Base-by-base conservation (phyloP, 768 basidiomycete genomes). In the Tulasnella calospora region DNA sequence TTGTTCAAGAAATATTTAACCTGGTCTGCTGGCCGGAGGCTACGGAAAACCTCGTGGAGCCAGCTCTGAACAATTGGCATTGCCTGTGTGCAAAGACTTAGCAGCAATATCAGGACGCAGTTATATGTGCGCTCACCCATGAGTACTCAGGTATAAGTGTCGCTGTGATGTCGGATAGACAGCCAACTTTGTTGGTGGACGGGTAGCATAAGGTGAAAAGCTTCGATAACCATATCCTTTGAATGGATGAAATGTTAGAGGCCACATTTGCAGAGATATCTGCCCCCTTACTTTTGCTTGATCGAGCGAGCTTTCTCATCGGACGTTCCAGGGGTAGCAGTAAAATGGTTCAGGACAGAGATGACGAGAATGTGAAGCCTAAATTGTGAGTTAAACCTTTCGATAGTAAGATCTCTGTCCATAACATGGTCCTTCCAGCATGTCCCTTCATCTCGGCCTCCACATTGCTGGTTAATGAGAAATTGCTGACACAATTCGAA, bases 1-100 rank as follows among this genome's bases (percentile, higher is more conserved):
- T 75, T 55, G 36, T 1, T 55, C 8, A 75, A 55, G 41, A 51
- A 46, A 41, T 73, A 46, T 21, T 23, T 41, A 21, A 36, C 35
- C 7, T 19, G 3, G 17, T n/a, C 23, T 2, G n/a, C 3, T n/a
- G 51, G 51, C 0, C 51, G 51, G 23, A 51, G 51, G 51, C 51
- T 51, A n/a, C 46, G 30, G 41, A 75, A 51, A 15, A 51, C 27
- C 55, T 75, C 74, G 13, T 75, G 41, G 46, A 75, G 41, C 74
- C 74, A 75, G 23, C 23, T 3, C 74, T 55, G 44, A 15, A 51
- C 44, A 47, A 75, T 75, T n/a, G 74, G 30, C 51, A 75, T 51
- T 17, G 51, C 17, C 74, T 75, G 3, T 33, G 23, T 9, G 41
- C 51, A 17, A 33, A n/a, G 2, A 51, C 17, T 51, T n/a, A 51